These are phyloP conservation scores for Cornus kousa DNA, from an alignment of 148 eudicot genomes.

Conservation along the genomic window DNA sequence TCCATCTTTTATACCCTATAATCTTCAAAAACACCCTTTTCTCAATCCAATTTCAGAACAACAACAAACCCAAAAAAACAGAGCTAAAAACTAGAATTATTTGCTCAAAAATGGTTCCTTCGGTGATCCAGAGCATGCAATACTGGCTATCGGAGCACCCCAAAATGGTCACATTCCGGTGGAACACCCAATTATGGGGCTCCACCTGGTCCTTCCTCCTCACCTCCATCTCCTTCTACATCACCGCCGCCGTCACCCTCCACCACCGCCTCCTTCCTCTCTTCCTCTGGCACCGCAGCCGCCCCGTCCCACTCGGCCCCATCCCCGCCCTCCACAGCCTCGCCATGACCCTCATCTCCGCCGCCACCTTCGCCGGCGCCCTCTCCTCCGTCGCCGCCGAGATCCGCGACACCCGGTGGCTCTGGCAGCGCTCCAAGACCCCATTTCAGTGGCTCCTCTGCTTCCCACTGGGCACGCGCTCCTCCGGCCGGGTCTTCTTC, in stretches of 20 bases:
- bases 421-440: slow-evolving; percentile 43
- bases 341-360: slow-evolving; percentile 31
- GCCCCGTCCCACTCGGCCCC: slow-evolving; percentile 27
- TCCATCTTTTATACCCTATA: too few species aligned
- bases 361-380: slow-evolving; percentile 39
- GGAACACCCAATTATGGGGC: slow-evolving; percentile 52
- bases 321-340: slow-evolving; percentile 47
- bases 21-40: background rate
- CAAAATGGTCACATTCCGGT: slow-evolving; percentile 34
- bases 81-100: background rate
- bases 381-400: slow-evolving; percentile 38
- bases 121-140: slow-evolving; percentile 11
- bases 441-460: slow-evolving; percentile 53
- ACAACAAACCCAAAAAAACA: background rate
- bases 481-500: slow-evolving; percentile 57
- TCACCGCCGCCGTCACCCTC: slow-evolving; percentile 23
- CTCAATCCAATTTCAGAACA: background rate
- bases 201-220: slow-evolving; percentile 50
- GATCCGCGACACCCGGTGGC: slow-evolving; percentile 44
- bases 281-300: slow-evolving; percentile 10
- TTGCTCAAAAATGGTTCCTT: background rate
- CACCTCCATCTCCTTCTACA: slow-evolving; percentile 12
- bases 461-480: slow-evolving; percentile 56
- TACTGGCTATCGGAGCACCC: slow-evolving; percentile 48
- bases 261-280: slow-evolving; percentile 32